Conservation (phyloP, 805 yeast species). For the Kuraishia piskuri region DNA sequence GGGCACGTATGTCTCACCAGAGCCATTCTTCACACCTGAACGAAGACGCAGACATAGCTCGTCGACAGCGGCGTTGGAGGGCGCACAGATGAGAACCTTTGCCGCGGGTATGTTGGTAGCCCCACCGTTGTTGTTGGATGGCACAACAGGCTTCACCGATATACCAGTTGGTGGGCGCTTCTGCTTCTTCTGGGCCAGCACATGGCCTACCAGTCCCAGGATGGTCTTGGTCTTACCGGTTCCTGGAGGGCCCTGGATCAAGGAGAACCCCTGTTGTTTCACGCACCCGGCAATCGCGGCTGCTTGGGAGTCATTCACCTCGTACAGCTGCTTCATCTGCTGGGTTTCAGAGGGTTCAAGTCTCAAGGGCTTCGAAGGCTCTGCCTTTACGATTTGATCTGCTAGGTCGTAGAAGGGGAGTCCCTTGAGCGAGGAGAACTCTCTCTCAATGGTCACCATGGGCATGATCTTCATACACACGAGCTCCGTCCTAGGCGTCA, state of each 20-base stretch:
- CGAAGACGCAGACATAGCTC: conserved; percentile 81
- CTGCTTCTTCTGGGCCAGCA: conserved; percentile 29
- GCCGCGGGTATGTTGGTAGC: conserved; percentile 15
- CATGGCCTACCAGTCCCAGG: conserved; percentile 80
- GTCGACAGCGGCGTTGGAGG: conserved; percentile 98
- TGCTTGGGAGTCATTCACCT: conserved; percentile 86
- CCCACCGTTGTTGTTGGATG: too few relatives aligned
- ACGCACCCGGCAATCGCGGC: conserved; percentile 74
- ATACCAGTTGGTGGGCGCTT: background rate
- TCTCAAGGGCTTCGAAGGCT: conserved; percentile 37
- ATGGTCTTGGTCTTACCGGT: conserved; percentile 98
- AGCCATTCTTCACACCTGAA: conserved; percentile 53
- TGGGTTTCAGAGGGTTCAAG: conserved; percentile 29
- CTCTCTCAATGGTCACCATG: conserved; percentile 90
- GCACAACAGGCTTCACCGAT: background rate
- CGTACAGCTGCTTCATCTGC: conserved; percentile 37
- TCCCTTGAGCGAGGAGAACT: conserved; percentile 76
- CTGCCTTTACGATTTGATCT: conserved; percentile 58
- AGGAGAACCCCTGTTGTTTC: conserved; percentile 63
- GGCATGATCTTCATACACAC: conserved; percentile 72
- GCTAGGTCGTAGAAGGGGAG: conserved; percentile 72
- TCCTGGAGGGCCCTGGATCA: conserved; percentile 99
- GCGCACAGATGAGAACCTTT: conserved; percentile 87
- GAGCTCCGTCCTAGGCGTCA: conserved; percentile 57
- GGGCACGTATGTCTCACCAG: conserved; percentile 49